Evolutionary conservation across 1,284 basidiomycete genomes (phyloP).

Genomic region (Cutaneotrichosporon cyanovorans): DNA sequence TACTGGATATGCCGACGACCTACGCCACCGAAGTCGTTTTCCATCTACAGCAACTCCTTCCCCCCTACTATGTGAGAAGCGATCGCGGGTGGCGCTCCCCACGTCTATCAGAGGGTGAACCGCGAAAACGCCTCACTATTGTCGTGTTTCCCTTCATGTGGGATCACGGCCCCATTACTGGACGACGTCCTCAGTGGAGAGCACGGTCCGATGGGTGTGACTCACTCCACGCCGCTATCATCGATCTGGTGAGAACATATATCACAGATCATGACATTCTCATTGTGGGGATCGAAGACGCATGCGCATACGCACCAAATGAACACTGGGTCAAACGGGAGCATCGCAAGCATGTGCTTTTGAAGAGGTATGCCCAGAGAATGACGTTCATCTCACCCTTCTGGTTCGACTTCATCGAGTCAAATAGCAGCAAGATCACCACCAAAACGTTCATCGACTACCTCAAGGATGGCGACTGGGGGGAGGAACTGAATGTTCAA

Average conservation of each 20-base stretch:
- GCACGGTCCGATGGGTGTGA: too few relatives aligned
- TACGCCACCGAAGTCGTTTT: too few relatives aligned
- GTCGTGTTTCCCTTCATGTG: constrained; percentile 3
- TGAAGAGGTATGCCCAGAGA: neutral
- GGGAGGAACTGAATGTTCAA: constrained; percentile 4
- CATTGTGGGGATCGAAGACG: constrained; percentile 8
- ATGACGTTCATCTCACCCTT: neutral
- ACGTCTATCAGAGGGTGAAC: neutral
- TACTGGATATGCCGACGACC: too few relatives aligned
- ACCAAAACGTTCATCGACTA: constrained; percentile 1
- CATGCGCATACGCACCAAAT: constrained; percentile 1
- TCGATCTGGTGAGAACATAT: neutral
- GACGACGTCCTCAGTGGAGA: neutral
- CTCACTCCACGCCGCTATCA: neutral
- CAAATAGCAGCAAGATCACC: neutral
- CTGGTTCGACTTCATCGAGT: neutral
- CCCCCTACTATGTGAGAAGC: too few relatives aligned
- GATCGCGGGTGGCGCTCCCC: too few relatives aligned
- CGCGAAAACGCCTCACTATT: neutral
- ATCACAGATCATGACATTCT: neutral
- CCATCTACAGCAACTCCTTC: too few relatives aligned
- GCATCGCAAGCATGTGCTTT: neutral
- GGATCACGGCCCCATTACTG: constrained; percentile 1
- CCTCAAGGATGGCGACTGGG: constrained; percentile 4
- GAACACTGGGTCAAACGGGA: neutral